Conservation (phyloP, 1,139 yeast genomes). For the Saccharomycopsis crataegensis region DNA sequence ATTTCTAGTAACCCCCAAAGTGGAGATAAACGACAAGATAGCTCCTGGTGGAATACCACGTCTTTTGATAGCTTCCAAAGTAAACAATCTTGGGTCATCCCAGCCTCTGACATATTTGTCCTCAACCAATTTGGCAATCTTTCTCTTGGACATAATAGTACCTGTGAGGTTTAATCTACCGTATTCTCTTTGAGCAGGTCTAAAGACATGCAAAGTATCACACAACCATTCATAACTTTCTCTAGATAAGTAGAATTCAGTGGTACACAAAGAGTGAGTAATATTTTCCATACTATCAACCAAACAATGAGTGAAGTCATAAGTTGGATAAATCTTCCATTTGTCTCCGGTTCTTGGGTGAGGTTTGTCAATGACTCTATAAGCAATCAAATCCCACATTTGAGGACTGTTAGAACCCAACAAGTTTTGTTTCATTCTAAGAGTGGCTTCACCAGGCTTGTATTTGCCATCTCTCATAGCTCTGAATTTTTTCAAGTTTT, state of each 20-base stretch:
- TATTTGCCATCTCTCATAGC: conserved; percentile 87
- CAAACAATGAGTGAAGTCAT: conserved; percentile 97
- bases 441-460: conserved; percentile 83
- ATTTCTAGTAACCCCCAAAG: conserved; percentile 93
- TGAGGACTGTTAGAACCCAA: conserved; percentile 89
- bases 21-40: conserved; percentile 83
- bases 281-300: conserved; percentile 97
- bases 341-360: conserved; percentile 95
- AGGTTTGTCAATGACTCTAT: conserved; percentile 83
- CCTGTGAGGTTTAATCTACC: conserved; percentile 96
- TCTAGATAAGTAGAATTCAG: conserved; percentile 86
- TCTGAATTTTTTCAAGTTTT: conserved; percentile 73
- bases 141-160: conserved; percentile 89
- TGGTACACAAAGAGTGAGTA: conserved; percentile 90
- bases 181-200: conserved; percentile 98
- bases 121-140: conserved; percentile 85
- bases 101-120: conserved; percentile 83
- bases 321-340: conserved; percentile 98
- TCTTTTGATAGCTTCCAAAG: conserved; percentile 90
- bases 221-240: conserved; percentile 98
- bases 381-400: conserved; percentile 99
- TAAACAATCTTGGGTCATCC: conserved; percentile 97
- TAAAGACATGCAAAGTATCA: conserved; percentile 87
- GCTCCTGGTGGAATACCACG: conserved; percentile 99
- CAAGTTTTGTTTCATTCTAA: conserved; percentile 91